Percentiles rank a stretch among this genome's conserved stretches.
These are phyloP conservation scores for Phytophthora niederhauseri DNA, from an alignment of 352 stramenopile genomes.

Conservation along the genomic window DNA sequence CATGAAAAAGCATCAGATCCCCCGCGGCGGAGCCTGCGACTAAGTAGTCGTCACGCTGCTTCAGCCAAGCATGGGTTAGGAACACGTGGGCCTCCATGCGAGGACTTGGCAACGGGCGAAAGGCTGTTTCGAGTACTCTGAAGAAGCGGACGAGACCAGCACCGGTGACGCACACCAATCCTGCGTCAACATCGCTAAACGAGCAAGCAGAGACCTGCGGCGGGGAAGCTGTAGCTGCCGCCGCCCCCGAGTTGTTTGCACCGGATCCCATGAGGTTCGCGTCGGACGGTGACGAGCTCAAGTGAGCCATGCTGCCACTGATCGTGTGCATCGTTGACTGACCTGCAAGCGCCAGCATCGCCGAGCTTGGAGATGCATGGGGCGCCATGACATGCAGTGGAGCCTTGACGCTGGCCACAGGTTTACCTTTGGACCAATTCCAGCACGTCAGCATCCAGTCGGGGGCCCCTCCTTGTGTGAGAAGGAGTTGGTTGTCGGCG, in stretches of 20 bases:
- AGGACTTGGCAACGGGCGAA: constrained; percentile 84
- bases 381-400: constrained; percentile 61
- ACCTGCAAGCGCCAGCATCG: constrained; percentile 42
- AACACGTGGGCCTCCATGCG: constrained; percentile 80
- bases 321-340: constrained; percentile 35
- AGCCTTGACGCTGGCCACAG: constrained; percentile 76
- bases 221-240: constrained; percentile 1
- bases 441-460: constrained; percentile 92
- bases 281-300: constrained; percentile 32
- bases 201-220: constrained; percentile 73
- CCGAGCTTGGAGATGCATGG: constrained; percentile 49
- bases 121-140: constrained; percentile 86
- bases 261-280: constrained; percentile 29
- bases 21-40: constrained; percentile 84
- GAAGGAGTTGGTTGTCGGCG: constrained; percentile 90
- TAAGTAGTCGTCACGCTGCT: constrained; percentile 89
- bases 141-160: constrained; percentile 90
- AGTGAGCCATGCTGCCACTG: constrained; percentile 28
- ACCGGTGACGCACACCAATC: constrained; percentile 87
- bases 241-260: constrained; percentile 9
- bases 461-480: constrained; percentile 85
- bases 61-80: constrained; percentile 89
- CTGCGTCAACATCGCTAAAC: constrained; percentile 91
- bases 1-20: constrained; percentile 90
- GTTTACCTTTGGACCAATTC: constrained; percentile 94